Evolutionary conservation across 1,284 basidiomycete genomes (phyloP), one percentile per base, ranked within the genome.

Genomic region (Somion occarium): DNA sequence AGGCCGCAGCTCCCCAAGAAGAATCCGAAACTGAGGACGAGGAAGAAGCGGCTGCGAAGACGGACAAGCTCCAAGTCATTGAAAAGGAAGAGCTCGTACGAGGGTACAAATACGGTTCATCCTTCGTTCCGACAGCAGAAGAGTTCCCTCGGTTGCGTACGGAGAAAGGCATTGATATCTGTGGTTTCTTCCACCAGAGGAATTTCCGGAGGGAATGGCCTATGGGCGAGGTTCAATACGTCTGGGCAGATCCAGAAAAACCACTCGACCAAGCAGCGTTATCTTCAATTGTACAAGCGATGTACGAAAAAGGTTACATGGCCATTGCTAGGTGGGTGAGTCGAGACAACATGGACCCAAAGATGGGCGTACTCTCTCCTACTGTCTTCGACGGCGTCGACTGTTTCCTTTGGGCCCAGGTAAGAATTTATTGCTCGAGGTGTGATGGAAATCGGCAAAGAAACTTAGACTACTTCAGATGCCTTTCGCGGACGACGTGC

Each of bases 401-500:
- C 57, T 88, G 83, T 64, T 73, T 95, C 56, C 74, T 92, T 47
- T 95, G 88, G 89, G 79, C 82, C 20, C 85, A 86, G 72, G 92
- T 91, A 59, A 47, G 73, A 61, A 5, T 9, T 19, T 34, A 34
- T 34, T 7, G 7, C 30, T 7, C 43, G 13, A 23, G 38, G 23
- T 49, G 42, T 5, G 11, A 51, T n/a, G 24, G 44, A 34, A 34
- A 34, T 34, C 15, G 15, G 7, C 30, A 7, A 34, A 7, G 15
- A 7, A 1, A 18, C 25, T 52, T 38, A 41, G 30, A 18, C 27
- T 5, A 52, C 5, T 41, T 23, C 5, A 95, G 88, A 83, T 97
- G 75, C 96, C 96, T 0, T 98, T 98, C 63, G 91, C 93, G 2
- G 94, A 98, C 62, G 96, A 99, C 61, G 75, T 95, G 49, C 82